These are phyloP conservation scores for Cnidoscolus chayamansa DNA, from an alignment of 441 rosid species.

Conservation along the genomic window DNA sequence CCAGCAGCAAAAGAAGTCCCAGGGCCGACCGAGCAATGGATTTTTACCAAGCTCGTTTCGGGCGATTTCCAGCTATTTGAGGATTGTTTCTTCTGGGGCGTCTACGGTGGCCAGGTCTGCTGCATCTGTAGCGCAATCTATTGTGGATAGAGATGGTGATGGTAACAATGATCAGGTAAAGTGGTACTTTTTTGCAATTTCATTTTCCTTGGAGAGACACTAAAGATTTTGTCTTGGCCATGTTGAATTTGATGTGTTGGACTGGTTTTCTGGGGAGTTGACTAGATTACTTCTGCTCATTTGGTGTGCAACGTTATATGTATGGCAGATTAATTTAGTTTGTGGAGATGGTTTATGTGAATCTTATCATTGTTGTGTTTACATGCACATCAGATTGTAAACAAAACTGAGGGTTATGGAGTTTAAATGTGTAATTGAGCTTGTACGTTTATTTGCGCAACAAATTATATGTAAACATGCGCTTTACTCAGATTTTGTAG, in stretches of 20 bases:
- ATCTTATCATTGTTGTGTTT: too few species aligned
- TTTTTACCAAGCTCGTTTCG: slow-evolving; percentile 65
- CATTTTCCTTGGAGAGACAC: neutral
- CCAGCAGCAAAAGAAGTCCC: slow-evolving; percentile 25
- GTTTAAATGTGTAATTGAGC: too few species aligned
- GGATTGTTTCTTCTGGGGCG: slow-evolving; percentile 83
- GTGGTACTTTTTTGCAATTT: too few species aligned
- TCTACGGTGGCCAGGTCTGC: slow-evolving; percentile 92
- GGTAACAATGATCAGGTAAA: slow-evolving; percentile 64
- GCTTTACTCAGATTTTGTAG: too few species aligned
- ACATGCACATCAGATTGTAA: too few species aligned
- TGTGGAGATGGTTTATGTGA: neutral
- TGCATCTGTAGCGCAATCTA: slow-evolving; percentile 68
- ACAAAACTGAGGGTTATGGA: too few species aligned
- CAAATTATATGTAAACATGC: too few species aligned
- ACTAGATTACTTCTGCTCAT: neutral
- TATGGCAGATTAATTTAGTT: neutral
- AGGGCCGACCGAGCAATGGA: slow-evolving; percentile 23
- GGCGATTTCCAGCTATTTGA: slow-evolving; percentile 66
- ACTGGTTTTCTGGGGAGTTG: neutral
- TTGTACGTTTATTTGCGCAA: too few species aligned
- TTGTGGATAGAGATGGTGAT: slow-evolving; percentile 61
- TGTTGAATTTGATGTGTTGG: slow-evolving; percentile 5
- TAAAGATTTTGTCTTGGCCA: neutral
- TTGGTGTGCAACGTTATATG: neutral